A percentile compares a stretch with the other conserved stretches of the same genome.
Conservation (phyloP, 164 flowering plant species). For the Berberis vulgaris region DNA sequence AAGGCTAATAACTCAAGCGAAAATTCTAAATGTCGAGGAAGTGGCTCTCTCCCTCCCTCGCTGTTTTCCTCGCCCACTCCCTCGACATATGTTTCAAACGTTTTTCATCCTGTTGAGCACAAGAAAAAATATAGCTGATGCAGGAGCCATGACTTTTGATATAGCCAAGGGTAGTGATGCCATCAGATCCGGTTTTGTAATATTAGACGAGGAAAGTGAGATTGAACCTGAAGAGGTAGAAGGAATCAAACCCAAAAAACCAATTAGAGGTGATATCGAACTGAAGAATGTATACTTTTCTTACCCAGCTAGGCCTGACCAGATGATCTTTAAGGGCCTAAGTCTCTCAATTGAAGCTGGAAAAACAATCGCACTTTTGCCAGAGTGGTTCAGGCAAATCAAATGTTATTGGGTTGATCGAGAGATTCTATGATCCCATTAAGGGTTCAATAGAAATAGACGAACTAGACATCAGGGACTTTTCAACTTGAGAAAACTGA, state of each 20-base stretch:
- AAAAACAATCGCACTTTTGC: slow-evolving; percentile 20
- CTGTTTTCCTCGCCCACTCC: no score
- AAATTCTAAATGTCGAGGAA: background rate
- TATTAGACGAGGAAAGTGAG: slow-evolving; percentile 15
- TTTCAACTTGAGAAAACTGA: slow-evolving; percentile 17
- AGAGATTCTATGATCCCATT: slow-evolving; percentile 26
- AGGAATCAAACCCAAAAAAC: slow-evolving; percentile 15
- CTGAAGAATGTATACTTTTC: slow-evolving; percentile 20
- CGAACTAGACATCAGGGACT: slow-evolving; percentile 17
- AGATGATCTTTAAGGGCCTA: slow-evolving; percentile 17
- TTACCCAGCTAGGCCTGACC: slow-evolving; percentile 21
- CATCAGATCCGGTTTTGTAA: slow-evolving; percentile 14
- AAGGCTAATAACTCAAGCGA: slow-evolving; percentile 7
- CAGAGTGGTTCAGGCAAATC: slow-evolving; percentile 34
- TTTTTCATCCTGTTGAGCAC: slow-evolving; percentile 22
- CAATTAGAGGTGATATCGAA: slow-evolving; percentile 21
- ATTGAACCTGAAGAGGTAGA: slow-evolving; percentile 18
- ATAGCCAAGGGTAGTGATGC: slow-evolving; percentile 22
- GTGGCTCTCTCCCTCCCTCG: no score
- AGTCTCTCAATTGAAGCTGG: slow-evolving; percentile 17
- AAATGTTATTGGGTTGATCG: slow-evolving; percentile 22
- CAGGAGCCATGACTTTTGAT: slow-evolving; percentile 27
- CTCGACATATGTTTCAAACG: slow-evolving; percentile 14
- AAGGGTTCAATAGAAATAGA: slow-evolving; percentile 19
- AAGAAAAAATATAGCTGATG: slow-evolving; percentile 23